Base-by-base conservation (phyloP, 176 grass and related monocot genomes). In the Olyra latifolia region DNA sequence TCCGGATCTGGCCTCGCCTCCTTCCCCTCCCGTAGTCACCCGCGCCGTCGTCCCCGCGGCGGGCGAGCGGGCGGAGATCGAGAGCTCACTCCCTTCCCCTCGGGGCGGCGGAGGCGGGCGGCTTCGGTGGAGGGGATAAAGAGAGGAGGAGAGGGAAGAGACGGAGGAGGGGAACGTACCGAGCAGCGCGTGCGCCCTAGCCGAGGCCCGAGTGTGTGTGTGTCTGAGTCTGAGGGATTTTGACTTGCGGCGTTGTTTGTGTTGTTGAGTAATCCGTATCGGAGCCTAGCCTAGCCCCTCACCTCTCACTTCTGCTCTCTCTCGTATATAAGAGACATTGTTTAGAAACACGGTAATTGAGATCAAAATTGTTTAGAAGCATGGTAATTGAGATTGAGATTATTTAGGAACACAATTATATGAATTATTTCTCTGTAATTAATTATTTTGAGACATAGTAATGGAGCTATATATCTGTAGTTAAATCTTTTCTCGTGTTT, bases 1-100 rank as follows among this genome's bases (percentile, higher is more conserved):
- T 42, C 68, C 57, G 71, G 87, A 89, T 81, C 81, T 80, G 76
- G 28, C 87, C 48, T 27, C 35, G 0, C 15, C 20, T 35, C 65
- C 44, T 3, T 10, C 53, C 40, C 16, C 32, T 3, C 32, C 50
- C 38, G 19, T 7, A 62, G 23, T 47, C 60, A 28, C 14, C 44
- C 16, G 44, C 28, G 43, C 3, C 59, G 11, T 39, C 62, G 61
- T 40, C 41, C 48, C 59, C 27, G 54, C 46, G 68, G 20, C 70
- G 56, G 20, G 41, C 25, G 10, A 28, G 41, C 62, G 24, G 5
- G 54, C 44, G 27, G 85, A 46, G 73, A 72, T 88, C 74, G 22
- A 27, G 29, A n/a, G 20, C 35, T 48, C 38, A 30, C 67, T 48
- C 38, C 42, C 67, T 66, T 22, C 30, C 2, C 68, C 12, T 32